phyloP scores from a whole-genome alignment of 495 filamentous ascomycete genomes.

The Trypethelium eluteriae region DNA sequence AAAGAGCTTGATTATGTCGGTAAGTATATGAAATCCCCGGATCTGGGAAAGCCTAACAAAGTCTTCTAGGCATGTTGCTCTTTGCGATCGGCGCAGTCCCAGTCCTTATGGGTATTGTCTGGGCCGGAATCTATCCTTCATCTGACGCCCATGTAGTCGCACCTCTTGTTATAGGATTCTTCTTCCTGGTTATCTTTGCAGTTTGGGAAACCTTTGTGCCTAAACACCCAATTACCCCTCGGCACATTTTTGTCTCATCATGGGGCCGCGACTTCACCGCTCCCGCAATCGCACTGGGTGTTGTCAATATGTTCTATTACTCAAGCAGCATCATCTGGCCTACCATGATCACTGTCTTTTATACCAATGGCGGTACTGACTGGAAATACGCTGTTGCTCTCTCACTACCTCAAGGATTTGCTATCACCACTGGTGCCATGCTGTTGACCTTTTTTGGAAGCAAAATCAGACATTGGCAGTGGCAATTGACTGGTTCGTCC shows the following conservation, averaged over 20 bases:
- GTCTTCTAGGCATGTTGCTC: slow-evolving; percentile 6
- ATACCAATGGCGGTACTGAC: slow-evolving; percentile 24
- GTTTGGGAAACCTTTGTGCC: slow-evolving; percentile 25
- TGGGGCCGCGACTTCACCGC: slow-evolving; percentile 28
- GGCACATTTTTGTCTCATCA: slow-evolving; percentile 25
- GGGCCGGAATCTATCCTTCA: slow-evolving; percentile 10
- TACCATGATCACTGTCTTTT: slow-evolving; percentile 28
- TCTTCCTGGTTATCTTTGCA: slow-evolving; percentile 23
- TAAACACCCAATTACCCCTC: slow-evolving; percentile 28
- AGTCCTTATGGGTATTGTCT: slow-evolving; percentile 18
- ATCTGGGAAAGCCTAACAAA: background rate
- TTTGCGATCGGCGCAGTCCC: slow-evolving; percentile 11
- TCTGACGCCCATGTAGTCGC: slow-evolving; percentile 16
- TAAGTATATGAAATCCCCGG: background rate
- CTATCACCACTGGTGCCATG: slow-evolving; percentile 30
- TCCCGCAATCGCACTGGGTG: slow-evolving; percentile 24
- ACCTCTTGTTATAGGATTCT: slow-evolving; percentile 19
- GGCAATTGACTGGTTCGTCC: slow-evolving; percentile 27
- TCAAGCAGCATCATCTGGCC: slow-evolving; percentile 30
- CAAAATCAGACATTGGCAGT: slow-evolving; percentile 32
- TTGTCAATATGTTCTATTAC: slow-evolving; percentile 32
- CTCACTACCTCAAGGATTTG: slow-evolving; percentile 30
- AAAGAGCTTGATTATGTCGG: slow-evolving; percentile 19
- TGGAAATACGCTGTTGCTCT: slow-evolving; percentile 28
- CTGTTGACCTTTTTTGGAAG: slow-evolving; percentile 31